Base-by-base conservation (phyloP, 352 stramenopile genomes). In the Phytophthora tubulina region DNA sequence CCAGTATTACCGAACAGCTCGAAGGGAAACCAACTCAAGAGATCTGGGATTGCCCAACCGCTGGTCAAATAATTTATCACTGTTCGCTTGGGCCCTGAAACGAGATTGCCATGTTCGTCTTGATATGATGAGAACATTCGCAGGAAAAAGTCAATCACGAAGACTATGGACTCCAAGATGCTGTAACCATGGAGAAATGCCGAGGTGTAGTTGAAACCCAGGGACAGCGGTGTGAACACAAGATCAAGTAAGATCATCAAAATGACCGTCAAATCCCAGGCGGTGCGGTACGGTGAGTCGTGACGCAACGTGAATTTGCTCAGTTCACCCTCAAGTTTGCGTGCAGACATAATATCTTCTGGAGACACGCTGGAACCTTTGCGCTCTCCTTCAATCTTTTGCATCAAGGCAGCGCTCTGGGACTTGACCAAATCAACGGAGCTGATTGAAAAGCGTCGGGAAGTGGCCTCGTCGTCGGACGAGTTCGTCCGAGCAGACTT, bases 21-120 rank as follows among this genome's bases (percentile, higher is more conserved):
- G 31, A 93, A 88, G 1, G 82, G 84, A 45, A 93, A 89, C 81
- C 80, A 91, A 35, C 76, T 82, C 5, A 91, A 66, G 14, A 93
- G 80, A 48, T 93, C 84, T 0, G 81, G 76, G 0, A 91, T 27
- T 2, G 70, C 84, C 83, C 84, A 90, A 2, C 75, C 45, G 27
- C 84, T 89, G 14, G 80, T 45, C 9, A 93, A 21, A 57, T 93
- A 93, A 57, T 91, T 72, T 2, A 17, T 66, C 4, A 70, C 58
- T 4, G 84, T 93, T 50, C 78, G 71, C 3, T 27, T 54, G 1
- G 84, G 84, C 0, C 82, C 85, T 0, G 82, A 90, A 15, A 93
- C 59, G 48, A 93, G 48, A 13, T 81, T 73, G 6, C 85, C 81
- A 21, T 81, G 74, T 8, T 79, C 72, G 42, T 86, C 76, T 0